Evolutionary conservation across 805 yeast genomes (phyloP).

Genomic region (Zygoascus tannicola): DNA sequence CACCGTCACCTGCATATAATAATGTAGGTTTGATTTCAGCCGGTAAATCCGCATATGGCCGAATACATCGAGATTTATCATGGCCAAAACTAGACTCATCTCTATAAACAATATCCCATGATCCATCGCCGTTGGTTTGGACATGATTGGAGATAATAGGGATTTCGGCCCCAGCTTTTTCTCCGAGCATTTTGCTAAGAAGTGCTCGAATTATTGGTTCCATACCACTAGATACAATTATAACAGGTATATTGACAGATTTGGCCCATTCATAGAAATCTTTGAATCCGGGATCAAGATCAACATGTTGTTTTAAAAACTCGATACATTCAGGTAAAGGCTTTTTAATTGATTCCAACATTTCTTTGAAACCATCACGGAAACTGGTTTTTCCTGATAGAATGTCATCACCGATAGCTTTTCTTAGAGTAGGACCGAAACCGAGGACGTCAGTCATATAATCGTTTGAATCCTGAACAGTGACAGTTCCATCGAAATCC

Average conservation of each 20-base stretch:
- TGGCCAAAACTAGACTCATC: conserved; percentile 90
- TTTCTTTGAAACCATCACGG: conserved; percentile 72
- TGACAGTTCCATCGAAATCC: conserved; percentile 97
- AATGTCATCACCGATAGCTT: conserved; percentile 60
- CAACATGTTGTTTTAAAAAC: conserved; percentile 48
- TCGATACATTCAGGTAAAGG: conserved; percentile 82
- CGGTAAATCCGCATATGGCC: conserved; percentile 31
- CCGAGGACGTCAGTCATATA: conserved; percentile 83
- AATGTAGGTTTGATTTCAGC: conserved; percentile 47
- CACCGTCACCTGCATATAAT: conserved; percentile 97
- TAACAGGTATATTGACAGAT: conserved; percentile 62
- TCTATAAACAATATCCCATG: conserved; percentile 79
- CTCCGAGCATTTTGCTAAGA: conserved; percentile 65
- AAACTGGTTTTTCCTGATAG: conserved; percentile 50
- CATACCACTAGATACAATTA: conserved; percentile 92
- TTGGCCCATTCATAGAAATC: conserved; percentile 73
- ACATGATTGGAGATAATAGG: conserved; percentile 80
- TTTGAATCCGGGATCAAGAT: conserved; percentile 85
- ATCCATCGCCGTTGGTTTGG: conserved; percentile 40
- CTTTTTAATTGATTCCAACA: conserved; percentile 69
- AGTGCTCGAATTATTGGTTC: conserved; percentile 78
- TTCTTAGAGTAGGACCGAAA: conserved; percentile 63
- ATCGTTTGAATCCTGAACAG: conserved; percentile 91
- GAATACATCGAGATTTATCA: conserved; percentile 80
- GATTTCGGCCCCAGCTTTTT: conserved; percentile 58